A percentile compares a stretch with the other conserved stretches of the same genome.
These are phyloP conservation scores for Moniliophthora roreri DNA, from an alignment of 1,284 basidiomycete species.

Conservation along the genomic window DNA sequence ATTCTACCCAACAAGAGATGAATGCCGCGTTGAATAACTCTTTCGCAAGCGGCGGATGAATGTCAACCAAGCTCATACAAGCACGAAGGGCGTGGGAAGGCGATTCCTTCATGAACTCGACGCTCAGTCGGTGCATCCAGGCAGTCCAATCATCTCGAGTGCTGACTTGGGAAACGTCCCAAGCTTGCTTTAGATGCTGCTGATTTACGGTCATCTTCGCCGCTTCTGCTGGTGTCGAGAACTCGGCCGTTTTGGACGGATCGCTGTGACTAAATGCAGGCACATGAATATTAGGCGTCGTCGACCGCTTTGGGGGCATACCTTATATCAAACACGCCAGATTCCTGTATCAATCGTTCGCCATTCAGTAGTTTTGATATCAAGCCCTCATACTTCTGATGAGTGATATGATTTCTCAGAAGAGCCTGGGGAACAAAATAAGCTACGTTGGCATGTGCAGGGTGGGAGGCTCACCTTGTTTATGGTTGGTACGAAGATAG, in stretches of 20 bases:
- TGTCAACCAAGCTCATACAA: conserved; percentile 92
- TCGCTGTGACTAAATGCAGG: conserved; percentile 47
- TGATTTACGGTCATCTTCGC: conserved; percentile 96
- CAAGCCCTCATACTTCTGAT: conserved; percentile 86
- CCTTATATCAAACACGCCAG: conserved; percentile 59
- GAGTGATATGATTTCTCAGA: conserved; percentile 78
- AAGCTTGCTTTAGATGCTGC: conserved; percentile 95
- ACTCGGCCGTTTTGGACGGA: conserved; percentile 63
- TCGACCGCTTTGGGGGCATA: conserved; percentile 31
- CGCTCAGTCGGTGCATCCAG: conserved; percentile 93
- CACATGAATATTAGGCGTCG: not conserved
- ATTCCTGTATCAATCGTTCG: conserved; percentile 84
- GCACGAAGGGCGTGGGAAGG: conserved; percentile 97
- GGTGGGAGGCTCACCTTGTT: conserved; percentile 69
- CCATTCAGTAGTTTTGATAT: conserved; percentile 91
- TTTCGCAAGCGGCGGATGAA: conserved; percentile 88
- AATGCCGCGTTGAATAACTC: conserved; percentile 99
- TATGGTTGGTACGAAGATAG: conserved; percentile 96
- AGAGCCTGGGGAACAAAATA: conserved; percentile 52
- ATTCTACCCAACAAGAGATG: conserved; percentile 95
- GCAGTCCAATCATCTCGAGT: conserved; percentile 93
- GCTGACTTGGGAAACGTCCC: conserved; percentile 85
- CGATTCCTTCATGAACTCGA: conserved; percentile 98
- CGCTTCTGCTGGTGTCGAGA: conserved; percentile 77
- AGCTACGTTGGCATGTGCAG: not conserved